These are phyloP conservation scores for Amesomyces nigricolor DNA, from an alignment of 2,329 filamentous ascomycete species.

Conservation along the genomic window DNA sequence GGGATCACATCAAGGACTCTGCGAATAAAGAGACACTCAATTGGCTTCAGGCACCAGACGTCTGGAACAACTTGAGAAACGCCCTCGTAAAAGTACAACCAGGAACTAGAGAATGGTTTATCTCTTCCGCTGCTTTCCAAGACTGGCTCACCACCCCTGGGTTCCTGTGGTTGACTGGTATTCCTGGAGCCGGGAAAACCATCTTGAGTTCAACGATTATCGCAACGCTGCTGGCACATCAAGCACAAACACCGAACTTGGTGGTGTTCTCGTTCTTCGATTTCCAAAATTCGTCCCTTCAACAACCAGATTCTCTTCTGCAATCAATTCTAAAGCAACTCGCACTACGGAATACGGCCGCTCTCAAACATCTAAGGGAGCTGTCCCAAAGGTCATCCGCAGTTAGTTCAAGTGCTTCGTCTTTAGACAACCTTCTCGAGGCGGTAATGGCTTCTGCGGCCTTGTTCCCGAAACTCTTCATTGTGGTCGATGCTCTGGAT, in stretches of 20 bases:
- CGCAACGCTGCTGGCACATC: neutral
- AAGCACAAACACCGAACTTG: neutral
- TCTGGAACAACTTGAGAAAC: neutral
- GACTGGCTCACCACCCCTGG: neutral
- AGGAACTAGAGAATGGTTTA: neutral
- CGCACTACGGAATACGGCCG: neutral
- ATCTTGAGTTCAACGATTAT: neutral
- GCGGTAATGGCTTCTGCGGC: neutral
- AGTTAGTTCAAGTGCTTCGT: neutral
- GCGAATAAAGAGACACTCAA: neutral
- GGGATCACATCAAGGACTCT: neutral
- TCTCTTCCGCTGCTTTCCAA: neutral
- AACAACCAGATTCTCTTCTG: neutral
- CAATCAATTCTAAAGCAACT: too few relatives aligned
- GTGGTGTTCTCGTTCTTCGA: neutral
- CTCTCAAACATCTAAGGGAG: neutral
- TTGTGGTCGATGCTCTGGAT: neutral
- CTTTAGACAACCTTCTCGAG: neutral
- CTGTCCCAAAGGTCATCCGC: neutral
- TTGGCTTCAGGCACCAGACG: neutral
- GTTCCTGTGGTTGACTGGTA: neutral
- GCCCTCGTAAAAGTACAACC: neutral
- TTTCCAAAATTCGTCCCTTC: neutral
- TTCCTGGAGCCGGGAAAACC: neutral
- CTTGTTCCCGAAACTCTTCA: neutral